phyloP scores from a whole-genome alignment of 2,329 filamentous ascomycete genomes.

The Drechslerella stenobrocha region DNA sequence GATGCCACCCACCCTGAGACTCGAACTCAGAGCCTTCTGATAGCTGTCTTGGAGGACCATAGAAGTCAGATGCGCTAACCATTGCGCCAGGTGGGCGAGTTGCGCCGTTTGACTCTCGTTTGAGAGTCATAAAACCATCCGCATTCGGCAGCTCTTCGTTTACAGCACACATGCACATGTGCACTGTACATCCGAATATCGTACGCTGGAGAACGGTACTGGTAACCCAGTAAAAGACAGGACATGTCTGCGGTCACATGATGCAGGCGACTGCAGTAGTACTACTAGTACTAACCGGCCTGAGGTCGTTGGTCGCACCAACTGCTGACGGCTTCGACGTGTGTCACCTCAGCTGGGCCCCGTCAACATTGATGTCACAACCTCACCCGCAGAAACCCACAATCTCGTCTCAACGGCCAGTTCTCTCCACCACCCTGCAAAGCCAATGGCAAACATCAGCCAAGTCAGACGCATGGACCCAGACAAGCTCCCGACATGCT shows the following conservation, averaged over 20 bases:
- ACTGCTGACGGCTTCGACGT: no score
- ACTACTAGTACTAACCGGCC: background rate
- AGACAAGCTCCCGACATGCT: background rate
- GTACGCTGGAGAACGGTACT: no score
- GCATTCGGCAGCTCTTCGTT: no score
- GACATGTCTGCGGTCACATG: no score
- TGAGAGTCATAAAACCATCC: background rate
- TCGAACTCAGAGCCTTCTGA: constrained; percentile 10
- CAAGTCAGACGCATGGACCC: background rate
- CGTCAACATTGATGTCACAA: no score
- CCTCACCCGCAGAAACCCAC: no score
- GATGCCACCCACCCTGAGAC: constrained; percentile 1
- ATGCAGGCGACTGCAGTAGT: background rate
- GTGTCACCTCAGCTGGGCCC: no score
- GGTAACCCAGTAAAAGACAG: no score
- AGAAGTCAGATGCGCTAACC: constrained; percentile 16
- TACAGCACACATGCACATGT: no score
- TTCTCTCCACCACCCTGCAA: background rate
- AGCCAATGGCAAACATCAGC: background rate
- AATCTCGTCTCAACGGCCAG: no score
- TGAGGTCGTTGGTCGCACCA: background rate
- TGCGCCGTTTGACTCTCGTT: background rate
- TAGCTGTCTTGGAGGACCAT: background rate
- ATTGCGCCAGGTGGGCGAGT: constrained; percentile 10
- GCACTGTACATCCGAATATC: no score